Evolutionary conservation across 495 filamentous ascomycete genomes (phyloP), one percentile per base, ranked within the genome.

Genomic region (Podospora pseudoanserina): DNA sequence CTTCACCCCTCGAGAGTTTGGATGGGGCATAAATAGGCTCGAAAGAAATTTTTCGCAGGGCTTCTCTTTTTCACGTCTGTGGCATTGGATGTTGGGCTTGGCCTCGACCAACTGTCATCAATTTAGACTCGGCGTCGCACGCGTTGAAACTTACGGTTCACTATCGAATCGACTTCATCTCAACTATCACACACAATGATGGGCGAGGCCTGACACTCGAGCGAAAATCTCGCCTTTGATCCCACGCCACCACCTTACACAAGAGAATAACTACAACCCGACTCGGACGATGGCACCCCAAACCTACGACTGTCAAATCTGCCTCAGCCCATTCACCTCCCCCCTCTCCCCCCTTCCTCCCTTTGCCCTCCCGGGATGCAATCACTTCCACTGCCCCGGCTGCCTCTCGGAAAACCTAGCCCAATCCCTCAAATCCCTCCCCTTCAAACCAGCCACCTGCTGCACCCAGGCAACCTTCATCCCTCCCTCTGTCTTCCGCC

Each of bases 381-480:
- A 58, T 23, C 71, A 72, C 59, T 13, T 28, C 19, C 68, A 70
- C 65, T 70, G 68, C 66, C 53, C 58, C 6, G 15, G 23, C 16
- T 70, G 68, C 55, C 55, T 73, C 3, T 19, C 20, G 11, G 26
- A 20, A 20, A 65, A 67, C 64, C 49, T 66, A 49, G 20, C 39
- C 26, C 9, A 63, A 15, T 30, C 66, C 15, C 60, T 18, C 39
- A 65, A 32, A 28, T 13, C 20, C 19, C 39, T 49, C 18, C 66
- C 70, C 26, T 74, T 74, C 59, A 60, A 23, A 6, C 73, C 73
- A 2, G 67, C 68, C 11, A 66, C 39, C n/a, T 74, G 73, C 70
- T 74, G 73, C 62, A 27, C 58, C 15, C 59, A 15, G 6, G n/a
- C 20, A 57, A 30, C 26, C 5, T 54, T 53, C 30, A 19, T 70